A percentile compares a stretch with the other conserved stretches of the same genome.
Conservation (phyloP, 164 flowering plant species). For the Chimonanthus praecox region DNA sequence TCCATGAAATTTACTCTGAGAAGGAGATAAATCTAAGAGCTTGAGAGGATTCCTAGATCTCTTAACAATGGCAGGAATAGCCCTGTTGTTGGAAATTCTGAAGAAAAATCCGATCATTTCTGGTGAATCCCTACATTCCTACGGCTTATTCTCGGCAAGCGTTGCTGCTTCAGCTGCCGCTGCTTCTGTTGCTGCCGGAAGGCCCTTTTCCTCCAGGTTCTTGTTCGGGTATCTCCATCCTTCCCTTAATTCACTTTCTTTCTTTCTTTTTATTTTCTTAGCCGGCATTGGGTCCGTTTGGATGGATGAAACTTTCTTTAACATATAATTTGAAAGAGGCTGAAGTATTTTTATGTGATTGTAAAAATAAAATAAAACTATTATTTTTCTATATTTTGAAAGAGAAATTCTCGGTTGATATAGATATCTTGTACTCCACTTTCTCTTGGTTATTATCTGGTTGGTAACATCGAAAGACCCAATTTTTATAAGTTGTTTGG, state of each 20-base stretch:
- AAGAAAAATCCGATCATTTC: conserved; percentile 47
- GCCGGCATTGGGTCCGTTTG: background rate
- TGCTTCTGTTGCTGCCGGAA: conserved; percentile 35
- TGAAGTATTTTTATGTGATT: no score
- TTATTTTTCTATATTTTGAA: background rate
- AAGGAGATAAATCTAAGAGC: background rate
- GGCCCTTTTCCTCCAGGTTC: conserved; percentile 40
- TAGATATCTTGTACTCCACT: no score
- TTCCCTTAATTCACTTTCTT: background rate
- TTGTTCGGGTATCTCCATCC: conserved; percentile 45
- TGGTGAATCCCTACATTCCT: conserved; percentile 37
- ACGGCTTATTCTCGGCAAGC: conserved; percentile 38
- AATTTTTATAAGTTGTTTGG: no score
- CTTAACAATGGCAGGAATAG: conserved; percentile 40
- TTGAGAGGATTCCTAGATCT: background rate
- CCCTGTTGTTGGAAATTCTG: conserved; percentile 42
- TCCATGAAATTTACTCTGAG: background rate
- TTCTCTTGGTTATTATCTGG: no score
- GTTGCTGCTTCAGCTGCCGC: conserved; percentile 55
- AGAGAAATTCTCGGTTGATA: no score
- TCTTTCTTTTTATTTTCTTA: background rate
- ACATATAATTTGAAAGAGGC: no score
- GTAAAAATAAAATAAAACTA: background rate
- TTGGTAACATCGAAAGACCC: no score
- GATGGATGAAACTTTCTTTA: no score